Evolutionary conservation across 331 rosid genomes (phyloP).

Genomic region (Stylosanthes scabra): DNA sequence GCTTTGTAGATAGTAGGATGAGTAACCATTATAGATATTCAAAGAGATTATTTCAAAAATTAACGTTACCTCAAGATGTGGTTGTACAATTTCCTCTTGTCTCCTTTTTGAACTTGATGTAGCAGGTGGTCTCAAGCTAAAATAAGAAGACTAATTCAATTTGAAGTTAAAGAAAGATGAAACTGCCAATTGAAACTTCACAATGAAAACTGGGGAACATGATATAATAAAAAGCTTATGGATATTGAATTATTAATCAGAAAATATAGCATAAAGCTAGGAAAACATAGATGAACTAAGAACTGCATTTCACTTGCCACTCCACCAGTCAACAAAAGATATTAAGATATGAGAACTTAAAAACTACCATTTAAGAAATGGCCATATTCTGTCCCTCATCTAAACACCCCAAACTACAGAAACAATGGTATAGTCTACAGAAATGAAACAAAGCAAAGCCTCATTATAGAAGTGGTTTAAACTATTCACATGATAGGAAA

Average conservation of each 20-base stretch:
- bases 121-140: conserved; percentile 70
- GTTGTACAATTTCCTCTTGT: conserved; percentile 60
- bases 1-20: not conserved
- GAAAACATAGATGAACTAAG: conserved; percentile 13
- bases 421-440: not conserved
- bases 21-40: conserved; percentile 1
- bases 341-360: conserved; percentile 7
- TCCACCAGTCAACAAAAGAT: conserved; percentile 1
- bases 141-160: conserved; percentile 36
- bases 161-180: conserved; percentile 23
- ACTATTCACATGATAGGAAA: conserved; percentile 21
- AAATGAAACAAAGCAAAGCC: not conserved
- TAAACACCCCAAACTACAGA: conserved; percentile 23
- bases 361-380: conserved; percentile 6
- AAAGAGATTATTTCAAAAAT: conserved; percentile 27
- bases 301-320: conserved; percentile 8
- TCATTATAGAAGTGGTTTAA: conserved; percentile 7
- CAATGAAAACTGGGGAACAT: not conserved
- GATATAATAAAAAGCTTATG: not conserved
- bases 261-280: conserved; percentile 21
- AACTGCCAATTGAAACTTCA: conserved; percentile 19
- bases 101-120: conserved; percentile 52
- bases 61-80: conserved; percentile 60
- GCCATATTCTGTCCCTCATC: not conserved
- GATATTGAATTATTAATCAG: conserved; percentile 13